These are phyloP conservation scores for Hypoxylon intermedium DNA, from an alignment of 495 filamentous ascomycete genomes.

Conservation along the genomic window DNA sequence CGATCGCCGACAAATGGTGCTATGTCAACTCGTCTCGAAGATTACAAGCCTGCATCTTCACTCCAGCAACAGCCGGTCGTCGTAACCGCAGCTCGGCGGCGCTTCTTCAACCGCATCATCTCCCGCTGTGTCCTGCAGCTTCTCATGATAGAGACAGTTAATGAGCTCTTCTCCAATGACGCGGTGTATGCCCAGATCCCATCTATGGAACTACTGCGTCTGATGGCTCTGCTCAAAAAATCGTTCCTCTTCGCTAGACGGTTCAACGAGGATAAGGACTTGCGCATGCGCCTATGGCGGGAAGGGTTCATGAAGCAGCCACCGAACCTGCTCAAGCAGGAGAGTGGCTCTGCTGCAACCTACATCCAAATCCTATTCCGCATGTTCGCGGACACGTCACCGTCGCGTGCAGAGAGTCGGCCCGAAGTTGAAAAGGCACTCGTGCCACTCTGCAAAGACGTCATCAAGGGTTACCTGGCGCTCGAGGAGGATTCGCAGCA, in stretches of 20 bases:
- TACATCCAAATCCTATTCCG: slow-evolving; percentile 93
- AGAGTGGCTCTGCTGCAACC: slow-evolving; percentile 87
- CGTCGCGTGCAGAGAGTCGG: slow-evolving; percentile 79
- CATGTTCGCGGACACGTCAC: slow-evolving; percentile 91
- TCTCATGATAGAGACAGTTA: slow-evolving; percentile 98
- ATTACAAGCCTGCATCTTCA: slow-evolving; percentile 77
- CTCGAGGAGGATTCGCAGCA: slow-evolving; percentile 95
- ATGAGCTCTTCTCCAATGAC: slow-evolving; percentile 97
- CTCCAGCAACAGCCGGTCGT: slow-evolving; percentile 87
- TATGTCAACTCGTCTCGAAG: slow-evolving; percentile 70
- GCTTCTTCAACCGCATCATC: slow-evolving; percentile 99
- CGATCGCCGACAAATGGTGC: slow-evolving; percentile 44
- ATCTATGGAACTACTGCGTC: slow-evolving; percentile 80
- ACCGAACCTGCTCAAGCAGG: slow-evolving; percentile 97
- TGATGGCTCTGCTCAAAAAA: slow-evolving; percentile 94
- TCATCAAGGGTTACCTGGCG: slow-evolving; percentile 79
- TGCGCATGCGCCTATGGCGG: slow-evolving; percentile 91
- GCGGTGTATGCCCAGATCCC: slow-evolving; percentile 93
- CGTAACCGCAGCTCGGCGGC: slow-evolving; percentile 89
- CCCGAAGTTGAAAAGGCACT: slow-evolving; percentile 86
- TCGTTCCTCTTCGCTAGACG: slow-evolving; percentile 93
- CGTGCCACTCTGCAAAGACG: slow-evolving; percentile 92
- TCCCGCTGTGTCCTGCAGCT: slow-evolving; percentile 97
- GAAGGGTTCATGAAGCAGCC: slow-evolving; percentile 99
- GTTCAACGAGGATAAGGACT: slow-evolving; percentile 96